Conservation (phyloP, 352 stramenopile genomes). For the Thraustochytrium sp. region DNA sequence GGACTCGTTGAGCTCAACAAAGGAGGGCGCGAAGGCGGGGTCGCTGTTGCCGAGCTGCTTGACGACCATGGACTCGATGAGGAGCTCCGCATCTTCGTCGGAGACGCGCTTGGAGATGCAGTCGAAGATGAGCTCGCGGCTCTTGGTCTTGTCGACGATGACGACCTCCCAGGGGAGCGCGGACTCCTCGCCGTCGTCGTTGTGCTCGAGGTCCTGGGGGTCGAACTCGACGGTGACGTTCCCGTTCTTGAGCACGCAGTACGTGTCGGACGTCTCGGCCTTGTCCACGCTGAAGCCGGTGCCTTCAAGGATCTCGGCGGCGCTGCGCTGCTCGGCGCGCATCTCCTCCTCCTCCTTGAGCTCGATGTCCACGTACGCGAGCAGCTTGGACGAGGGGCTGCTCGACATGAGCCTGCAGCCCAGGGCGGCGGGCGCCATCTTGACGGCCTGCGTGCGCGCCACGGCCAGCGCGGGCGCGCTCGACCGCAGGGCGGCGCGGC, state of each 20-base stretch:
- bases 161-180: constrained; percentile 37
- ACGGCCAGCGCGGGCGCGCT: too few species aligned
- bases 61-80: constrained; percentile 15
- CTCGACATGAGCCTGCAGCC: too few species aligned
- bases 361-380: background rate
- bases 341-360: background rate
- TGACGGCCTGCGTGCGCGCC: too few species aligned
- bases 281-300: background rate
- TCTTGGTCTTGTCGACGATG: background rate
- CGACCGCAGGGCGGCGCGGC: too few species aligned
- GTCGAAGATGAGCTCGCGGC: constrained; percentile 40
- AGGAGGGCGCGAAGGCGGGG: constrained; percentile 12
- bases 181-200: constrained; percentile 17
- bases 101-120: constrained; percentile 29
- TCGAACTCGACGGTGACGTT: constrained; percentile 41
- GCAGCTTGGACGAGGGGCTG: too few species aligned
- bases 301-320: background rate
- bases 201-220: constrained; percentile 1
- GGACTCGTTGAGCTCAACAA: constrained; percentile 40
- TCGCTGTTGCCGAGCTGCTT: constrained; percentile 8
- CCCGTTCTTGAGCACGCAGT: constrained; percentile 35
- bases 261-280: background rate
- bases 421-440: too few species aligned
- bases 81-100: constrained; percentile 12
- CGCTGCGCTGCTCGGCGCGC: background rate